Evolutionary conservation across 1,284 basidiomycete genomes (phyloP).

Genomic region (Paramarasmius palmivorus): DNA sequence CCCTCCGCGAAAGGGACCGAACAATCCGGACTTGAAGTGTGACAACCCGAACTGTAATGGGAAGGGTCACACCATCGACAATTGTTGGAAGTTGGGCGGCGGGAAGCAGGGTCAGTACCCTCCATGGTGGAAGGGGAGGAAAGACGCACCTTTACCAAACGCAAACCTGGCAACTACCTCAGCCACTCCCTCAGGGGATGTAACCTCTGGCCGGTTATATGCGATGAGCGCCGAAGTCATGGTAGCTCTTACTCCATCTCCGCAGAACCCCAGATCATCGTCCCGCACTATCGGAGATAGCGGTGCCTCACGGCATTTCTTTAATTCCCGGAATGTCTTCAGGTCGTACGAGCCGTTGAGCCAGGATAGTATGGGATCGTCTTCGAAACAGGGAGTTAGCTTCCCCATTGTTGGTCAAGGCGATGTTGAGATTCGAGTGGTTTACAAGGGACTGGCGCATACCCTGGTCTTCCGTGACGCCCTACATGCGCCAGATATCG

Average conservation of each 20-base stretch:
- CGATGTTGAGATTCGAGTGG: not conserved
- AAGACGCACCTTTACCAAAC: conserved; percentile 1
- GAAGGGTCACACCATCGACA: conserved; percentile 8
- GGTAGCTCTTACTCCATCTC: not conserved
- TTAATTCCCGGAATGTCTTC: conserved; percentile 49
- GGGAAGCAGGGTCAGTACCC: conserved; percentile 19
- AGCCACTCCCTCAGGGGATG: not conserved
- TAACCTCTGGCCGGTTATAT: not conserved
- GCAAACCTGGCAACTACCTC: not conserved
- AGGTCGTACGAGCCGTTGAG: conserved; percentile 30
- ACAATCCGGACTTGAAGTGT: conserved; percentile 5
- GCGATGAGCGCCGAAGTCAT: not conserved
- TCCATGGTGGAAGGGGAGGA: conserved; percentile 16
- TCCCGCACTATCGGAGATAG: not conserved
- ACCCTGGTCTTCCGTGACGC: not conserved
- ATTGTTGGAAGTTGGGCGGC: conserved; percentile 17
- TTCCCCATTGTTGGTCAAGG: conserved; percentile 39
- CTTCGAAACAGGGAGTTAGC: conserved; percentile 64
- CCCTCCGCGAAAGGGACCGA: not conserved
- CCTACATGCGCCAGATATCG: conserved; percentile 3
- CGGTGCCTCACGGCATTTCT: conserved; percentile 45
- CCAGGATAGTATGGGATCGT: conserved; percentile 57
- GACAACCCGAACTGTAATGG: not conserved
- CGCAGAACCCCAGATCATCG: not conserved
- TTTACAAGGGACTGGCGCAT: not conserved